These are phyloP conservation scores for Eurotiales sp. DNA, from an alignment of 2,329 filamentous ascomycete species.

Conservation along the genomic window DNA sequence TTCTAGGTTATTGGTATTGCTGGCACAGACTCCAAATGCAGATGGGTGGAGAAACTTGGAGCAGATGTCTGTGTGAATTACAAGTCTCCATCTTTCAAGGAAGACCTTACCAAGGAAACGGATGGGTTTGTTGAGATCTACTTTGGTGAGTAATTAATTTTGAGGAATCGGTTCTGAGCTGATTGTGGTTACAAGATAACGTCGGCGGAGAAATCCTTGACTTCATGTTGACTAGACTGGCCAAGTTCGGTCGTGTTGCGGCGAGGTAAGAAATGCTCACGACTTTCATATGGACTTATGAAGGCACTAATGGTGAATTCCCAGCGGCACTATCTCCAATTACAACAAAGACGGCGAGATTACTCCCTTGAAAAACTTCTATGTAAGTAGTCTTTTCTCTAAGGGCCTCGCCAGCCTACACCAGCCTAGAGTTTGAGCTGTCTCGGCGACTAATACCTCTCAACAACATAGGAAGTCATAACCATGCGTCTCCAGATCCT, in stretches of 20 bases:
- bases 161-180: neutral
- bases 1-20: constrained; percentile 5
- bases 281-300: too few relatives aligned
- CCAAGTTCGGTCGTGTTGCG: constrained; percentile 1
- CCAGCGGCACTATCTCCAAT: too few relatives aligned
- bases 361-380: too few relatives aligned
- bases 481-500: neutral
- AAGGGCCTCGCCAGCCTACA: too few relatives aligned
- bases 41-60: constrained; percentile 1
- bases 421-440: too few relatives aligned
- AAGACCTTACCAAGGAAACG: neutral
- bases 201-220: constrained; percentile 1
- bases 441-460: too few relatives aligned
- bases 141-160: neutral
- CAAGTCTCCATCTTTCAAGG: neutral
- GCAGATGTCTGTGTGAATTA: constrained; percentile 5
- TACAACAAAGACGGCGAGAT: too few relatives aligned
- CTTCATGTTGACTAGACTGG: constrained; percentile 1
- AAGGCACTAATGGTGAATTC: neutral
- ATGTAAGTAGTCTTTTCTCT: too few relatives aligned
- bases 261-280: constrained; percentile 3
- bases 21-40: constrained; percentile 2
- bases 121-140: neutral
- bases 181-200: neutral
- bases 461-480: constrained; percentile 10